Evolutionary conservation across 2,329 filamentous ascomycete species (phyloP).

Genomic region (Alternaria alternata): DNA sequence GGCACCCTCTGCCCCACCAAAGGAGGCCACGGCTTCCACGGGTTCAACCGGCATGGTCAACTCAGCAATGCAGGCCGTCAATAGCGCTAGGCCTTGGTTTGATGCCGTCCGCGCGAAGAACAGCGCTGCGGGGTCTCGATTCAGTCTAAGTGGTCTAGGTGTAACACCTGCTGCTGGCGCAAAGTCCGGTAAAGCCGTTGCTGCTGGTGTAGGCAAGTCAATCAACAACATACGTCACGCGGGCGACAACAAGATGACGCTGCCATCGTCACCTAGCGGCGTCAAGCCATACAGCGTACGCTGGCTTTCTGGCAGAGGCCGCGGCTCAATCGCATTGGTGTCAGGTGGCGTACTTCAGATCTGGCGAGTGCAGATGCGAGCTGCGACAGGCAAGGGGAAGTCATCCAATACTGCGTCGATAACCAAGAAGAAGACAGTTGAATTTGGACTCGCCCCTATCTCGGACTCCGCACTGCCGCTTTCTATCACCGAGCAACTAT

Average conservation of each 20-base stretch:
- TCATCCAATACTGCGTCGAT: slow-evolving; percentile 53
- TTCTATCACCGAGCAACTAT: slow-evolving; percentile 40
- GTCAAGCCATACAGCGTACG: slow-evolving; percentile 68
- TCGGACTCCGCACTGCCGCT: slow-evolving; percentile 62
- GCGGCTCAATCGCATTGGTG: slow-evolving; percentile 70
- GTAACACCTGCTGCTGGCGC: slow-evolving; percentile 58
- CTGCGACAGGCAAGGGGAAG: slow-evolving; percentile 51
- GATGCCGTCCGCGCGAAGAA: slow-evolving; percentile 49
- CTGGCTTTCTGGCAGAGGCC: slow-evolving; percentile 70
- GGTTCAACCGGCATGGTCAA: slow-evolving; percentile 45
- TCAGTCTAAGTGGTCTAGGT: slow-evolving; percentile 48
- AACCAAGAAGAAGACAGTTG: slow-evolving; percentile 67
- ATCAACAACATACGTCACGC: slow-evolving; percentile 76
- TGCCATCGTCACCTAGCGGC: slow-evolving; percentile 64
- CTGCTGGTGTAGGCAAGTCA: slow-evolving; percentile 76
- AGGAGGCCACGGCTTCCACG: slow-evolving; percentile 45
- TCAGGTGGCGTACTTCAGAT: slow-evolving; percentile 72
- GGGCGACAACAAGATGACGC: slow-evolving; percentile 76
- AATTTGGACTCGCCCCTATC: slow-evolving; percentile 71
- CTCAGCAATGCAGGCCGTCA: slow-evolving; percentile 55
- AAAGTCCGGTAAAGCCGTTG: slow-evolving; percentile 75
- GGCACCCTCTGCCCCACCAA: slow-evolving; percentile 30
- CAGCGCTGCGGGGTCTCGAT: slow-evolving; percentile 42
- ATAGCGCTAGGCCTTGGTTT: slow-evolving; percentile 51
- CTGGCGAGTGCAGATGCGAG: slow-evolving; percentile 65